These are phyloP conservation scores for Nakazawaea holstii DNA, from an alignment of 805 yeast species.

Conservation along the genomic window DNA sequence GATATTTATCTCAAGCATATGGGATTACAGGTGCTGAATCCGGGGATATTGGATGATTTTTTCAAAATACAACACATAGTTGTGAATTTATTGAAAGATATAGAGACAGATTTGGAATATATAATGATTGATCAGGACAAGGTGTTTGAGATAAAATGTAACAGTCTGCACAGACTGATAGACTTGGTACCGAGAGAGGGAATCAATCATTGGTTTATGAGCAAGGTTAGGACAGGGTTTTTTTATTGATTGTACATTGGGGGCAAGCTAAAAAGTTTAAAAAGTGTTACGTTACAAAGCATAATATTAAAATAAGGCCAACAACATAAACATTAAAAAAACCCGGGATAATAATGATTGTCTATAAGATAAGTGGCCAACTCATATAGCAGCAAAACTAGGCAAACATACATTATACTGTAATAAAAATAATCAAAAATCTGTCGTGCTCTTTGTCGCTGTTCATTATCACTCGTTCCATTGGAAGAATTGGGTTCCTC, in stretches of 20 bases:
- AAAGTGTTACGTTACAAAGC: not conserved
- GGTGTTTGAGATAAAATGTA: constrained; percentile 1
- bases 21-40: constrained; percentile 33
- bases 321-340: too few relatives aligned
- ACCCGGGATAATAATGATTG: too few relatives aligned
- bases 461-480: not conserved
- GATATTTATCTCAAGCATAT: constrained; percentile 31
- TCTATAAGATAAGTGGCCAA: too few relatives aligned
- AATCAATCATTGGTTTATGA: constrained; percentile 2
- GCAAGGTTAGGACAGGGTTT: constrained; percentile 5
- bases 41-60: constrained; percentile 35
- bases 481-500: not conserved
- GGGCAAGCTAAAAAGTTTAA: not conserved
- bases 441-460: too few relatives aligned
- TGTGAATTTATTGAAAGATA: constrained; percentile 18
- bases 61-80: constrained; percentile 35
- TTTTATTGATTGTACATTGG: not conserved
- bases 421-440: too few relatives aligned
- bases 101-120: constrained; percentile 2
- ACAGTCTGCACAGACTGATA: not conserved
- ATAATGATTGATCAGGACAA: constrained; percentile 7
- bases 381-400: too few relatives aligned
- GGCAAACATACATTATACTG: too few relatives aligned
- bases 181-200: constrained; percentile 5
- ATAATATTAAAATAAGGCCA: too few relatives aligned